Percentiles rank a stretch among this genome's conserved stretches.
These are phyloP conservation scores for Penicillium sp. DNA, from an alignment of 2,329 filamentous ascomycete genomes.

Conservation along the genomic window DNA sequence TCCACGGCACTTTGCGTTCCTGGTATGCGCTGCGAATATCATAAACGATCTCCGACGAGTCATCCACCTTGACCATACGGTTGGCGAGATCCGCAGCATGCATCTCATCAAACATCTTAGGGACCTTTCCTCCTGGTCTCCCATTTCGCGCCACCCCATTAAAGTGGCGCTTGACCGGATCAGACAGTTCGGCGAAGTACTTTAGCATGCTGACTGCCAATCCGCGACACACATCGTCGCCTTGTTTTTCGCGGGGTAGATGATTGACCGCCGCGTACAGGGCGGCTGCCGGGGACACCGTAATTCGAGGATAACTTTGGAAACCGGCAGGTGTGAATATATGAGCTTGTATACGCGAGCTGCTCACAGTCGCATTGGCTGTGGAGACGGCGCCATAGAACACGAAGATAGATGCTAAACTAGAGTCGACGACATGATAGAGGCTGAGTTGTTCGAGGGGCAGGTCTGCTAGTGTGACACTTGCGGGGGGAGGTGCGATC, in stretches of 20 bases:
- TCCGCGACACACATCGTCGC: constrained; percentile 86
- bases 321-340: constrained; percentile 86
- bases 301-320: constrained; percentile 84
- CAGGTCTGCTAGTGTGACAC: constrained; percentile 68
- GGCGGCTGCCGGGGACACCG: constrained; percentile 85
- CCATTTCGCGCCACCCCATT: constrained; percentile 51
- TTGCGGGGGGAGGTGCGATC: constrained; percentile 51
- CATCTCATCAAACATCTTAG: constrained; percentile 77
- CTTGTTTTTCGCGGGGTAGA: constrained; percentile 88
- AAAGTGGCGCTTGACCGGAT: constrained; percentile 68
- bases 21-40: constrained; percentile 72
- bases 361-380: constrained; percentile 78
- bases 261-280: constrained; percentile 87
- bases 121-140: constrained; percentile 58
- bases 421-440: constrained; percentile 83
- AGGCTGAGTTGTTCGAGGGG: constrained; percentile 77
- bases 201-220: constrained; percentile 90
- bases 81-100: constrained; percentile 89
- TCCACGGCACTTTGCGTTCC: constrained; percentile 75
- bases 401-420: constrained; percentile 73
- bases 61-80: constrained; percentile 77
- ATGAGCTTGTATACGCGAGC: constrained; percentile 91
- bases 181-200: constrained; percentile 85
- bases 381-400: constrained; percentile 92
- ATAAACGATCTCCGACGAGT: constrained; percentile 66